Evolutionary conservation across 371 early-diverging fungal species (phyloP).

Genomic region (Rhizopus stolonifer): DNA sequence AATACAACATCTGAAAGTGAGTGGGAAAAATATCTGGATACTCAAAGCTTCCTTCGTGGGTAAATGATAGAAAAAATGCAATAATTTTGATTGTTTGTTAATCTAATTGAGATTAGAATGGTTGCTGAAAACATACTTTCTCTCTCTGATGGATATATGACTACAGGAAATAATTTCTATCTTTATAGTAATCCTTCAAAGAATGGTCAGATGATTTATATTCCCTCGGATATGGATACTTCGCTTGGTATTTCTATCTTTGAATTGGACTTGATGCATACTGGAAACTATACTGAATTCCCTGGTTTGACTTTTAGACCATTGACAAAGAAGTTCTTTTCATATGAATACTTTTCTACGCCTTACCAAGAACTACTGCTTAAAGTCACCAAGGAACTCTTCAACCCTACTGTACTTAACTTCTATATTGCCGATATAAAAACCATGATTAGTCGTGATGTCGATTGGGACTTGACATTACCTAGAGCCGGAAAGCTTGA

Average conservation of each 20-base stretch:
- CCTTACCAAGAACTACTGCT: conserved; percentile 13
- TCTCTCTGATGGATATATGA: conserved; percentile 29
- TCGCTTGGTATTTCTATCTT: conserved; percentile 22
- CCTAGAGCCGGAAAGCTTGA: neutral
- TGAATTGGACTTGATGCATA: conserved; percentile 3
- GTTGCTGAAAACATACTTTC: conserved; percentile 29
- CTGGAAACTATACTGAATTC: conserved; percentile 26
- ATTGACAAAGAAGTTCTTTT: conserved; percentile 12
- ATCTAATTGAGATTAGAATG: conserved; percentile 31
- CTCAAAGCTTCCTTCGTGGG: conserved; percentile 18
- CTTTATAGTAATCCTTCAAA: conserved; percentile 19
- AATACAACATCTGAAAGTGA: conserved; percentile 8
- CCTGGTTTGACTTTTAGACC: conserved; percentile 26
- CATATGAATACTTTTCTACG: conserved; percentile 10
- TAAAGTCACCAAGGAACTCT: conserved; percentile 7
- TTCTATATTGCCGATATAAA: conserved; percentile 20
- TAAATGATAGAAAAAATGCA: neutral
- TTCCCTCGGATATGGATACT: conserved; percentile 32
- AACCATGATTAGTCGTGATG: conserved; percentile 22
- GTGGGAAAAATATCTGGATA: conserved; percentile 20
- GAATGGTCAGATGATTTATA: conserved; percentile 20
- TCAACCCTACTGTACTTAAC: conserved; percentile 15
- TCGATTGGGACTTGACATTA: conserved; percentile 22
- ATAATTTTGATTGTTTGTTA: neutral
- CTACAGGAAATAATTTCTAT: conserved; percentile 28